Conservation (phyloP, 2,329 filamentous ascomycete species). For the Hymenoscyphus linearis region DNA sequence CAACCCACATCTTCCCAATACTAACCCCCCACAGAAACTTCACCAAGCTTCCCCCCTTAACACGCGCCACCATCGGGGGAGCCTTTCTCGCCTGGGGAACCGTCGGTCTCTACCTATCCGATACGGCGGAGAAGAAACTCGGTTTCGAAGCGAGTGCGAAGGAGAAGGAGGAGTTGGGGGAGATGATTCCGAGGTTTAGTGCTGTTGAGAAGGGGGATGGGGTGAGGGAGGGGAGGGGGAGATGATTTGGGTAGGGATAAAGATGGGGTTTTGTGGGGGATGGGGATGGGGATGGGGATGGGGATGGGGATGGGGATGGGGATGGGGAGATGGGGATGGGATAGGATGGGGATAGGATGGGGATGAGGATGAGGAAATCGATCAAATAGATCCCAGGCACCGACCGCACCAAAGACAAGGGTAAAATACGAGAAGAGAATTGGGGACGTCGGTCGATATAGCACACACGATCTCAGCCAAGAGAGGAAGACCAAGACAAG, state of each 20-base stretch:
- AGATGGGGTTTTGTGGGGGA: not conserved
- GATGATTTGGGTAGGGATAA: not conserved
- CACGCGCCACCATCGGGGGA: conserved; percentile 65
- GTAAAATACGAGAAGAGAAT: too few species aligned
- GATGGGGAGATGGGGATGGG: not conserved
- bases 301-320: not conserved
- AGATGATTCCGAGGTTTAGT: conserved; percentile 56
- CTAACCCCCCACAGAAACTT: conserved; percentile 42
- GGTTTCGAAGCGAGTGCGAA: conserved; percentile 67
- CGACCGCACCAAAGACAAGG: too few species aligned
- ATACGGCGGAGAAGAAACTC: conserved; percentile 66
- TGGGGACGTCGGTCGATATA: too few species aligned
- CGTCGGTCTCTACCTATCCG: conserved; percentile 67
- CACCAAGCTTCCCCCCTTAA: conserved; percentile 63
- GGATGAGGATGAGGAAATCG: too few species aligned
- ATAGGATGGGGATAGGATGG: too few species aligned
- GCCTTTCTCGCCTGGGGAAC: conserved; percentile 73
- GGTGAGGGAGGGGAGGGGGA: not conserved
- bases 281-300: not conserved
- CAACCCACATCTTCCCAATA: conserved; percentile 57
- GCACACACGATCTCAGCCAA: too few species aligned
- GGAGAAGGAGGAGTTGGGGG: conserved; percentile 63
- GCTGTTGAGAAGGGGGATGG: conserved; percentile 45
- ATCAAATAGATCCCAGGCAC: too few species aligned
- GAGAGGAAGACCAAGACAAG: too few species aligned